Base-by-base conservation (phyloP, 176 grass and related monocot species). In the Aegilops sharonensis region DNA sequence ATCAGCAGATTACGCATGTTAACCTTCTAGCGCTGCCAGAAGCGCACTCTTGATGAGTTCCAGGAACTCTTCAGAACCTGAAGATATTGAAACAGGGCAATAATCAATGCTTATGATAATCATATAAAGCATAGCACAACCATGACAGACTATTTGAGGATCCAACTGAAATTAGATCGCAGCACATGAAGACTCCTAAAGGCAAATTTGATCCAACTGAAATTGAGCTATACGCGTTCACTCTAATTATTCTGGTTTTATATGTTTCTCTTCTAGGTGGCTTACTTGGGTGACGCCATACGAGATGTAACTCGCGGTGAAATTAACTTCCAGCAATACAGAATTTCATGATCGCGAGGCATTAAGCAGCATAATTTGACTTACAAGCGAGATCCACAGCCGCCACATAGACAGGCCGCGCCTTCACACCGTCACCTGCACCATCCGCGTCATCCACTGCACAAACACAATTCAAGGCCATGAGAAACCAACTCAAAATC, bases 31-130 rank as follows among this genome's bases (percentile, higher is more conserved):
- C 43, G 92, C 94, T 21, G 97, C 94, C 84, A 94, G 88, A 88
- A 99, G 92, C 4, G 92, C 88, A 81, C 94, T 97, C 87, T 94
- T 99, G 76, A 94, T 82, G 35, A 97, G 92, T 84, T 99, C 94
- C 67, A 99, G 89, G 69, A 96, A 97, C 24, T 99, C 97, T 89
- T 99, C 97, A 23, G 94, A 99, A 93, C 92, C 97, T 99, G 83
- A 90, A 85, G 5, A 71, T 75, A 75, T 47, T 52, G 11, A 78
- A 50, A 78, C 21, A 73, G 12, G 6, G 37, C 47, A 52, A 74
- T 9, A 34, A 78, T 71, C 34, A 84, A 76, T 36, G 67, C 59
- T 47, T 6, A 74, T 3, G 71, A 67, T 79, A 59, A 67, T 59
- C 45, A 25, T 23, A 72, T 24, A 83, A 71, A 62, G 48, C 30